Conservation (phyloP, 2,329 filamentous ascomycete genomes). For the Penicillium sp. region DNA sequence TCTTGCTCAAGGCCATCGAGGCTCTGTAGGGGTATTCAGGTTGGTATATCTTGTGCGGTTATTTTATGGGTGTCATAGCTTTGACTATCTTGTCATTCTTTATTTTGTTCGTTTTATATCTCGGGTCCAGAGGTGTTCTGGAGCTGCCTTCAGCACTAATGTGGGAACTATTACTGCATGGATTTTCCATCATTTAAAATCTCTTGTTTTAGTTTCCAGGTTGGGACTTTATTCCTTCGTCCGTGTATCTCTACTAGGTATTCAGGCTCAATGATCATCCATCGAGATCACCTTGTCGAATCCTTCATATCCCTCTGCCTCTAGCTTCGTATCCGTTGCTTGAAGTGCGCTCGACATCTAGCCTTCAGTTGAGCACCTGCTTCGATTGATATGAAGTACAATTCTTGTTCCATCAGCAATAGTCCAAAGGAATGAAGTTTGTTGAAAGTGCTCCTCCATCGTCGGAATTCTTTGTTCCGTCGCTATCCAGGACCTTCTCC, state of each 20-base stretch:
- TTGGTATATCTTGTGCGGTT: background rate
- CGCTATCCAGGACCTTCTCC: too few species aligned
- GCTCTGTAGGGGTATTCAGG: conserved; percentile 44
- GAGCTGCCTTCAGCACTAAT: background rate
- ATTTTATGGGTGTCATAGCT: background rate
- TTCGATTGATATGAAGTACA: too few species aligned
- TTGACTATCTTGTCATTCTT: background rate
- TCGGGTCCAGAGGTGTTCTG: background rate
- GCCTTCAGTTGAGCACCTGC: too few species aligned
- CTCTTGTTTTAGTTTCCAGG: background rate
- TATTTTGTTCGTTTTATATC: conserved; percentile 2
- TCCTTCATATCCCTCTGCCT: too few species aligned
- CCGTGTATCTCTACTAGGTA: background rate
- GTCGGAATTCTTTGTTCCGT: too few species aligned
- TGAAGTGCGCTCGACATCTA: too few species aligned
- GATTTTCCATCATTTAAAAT: background rate
- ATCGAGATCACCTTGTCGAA: too few species aligned
- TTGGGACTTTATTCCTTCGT: background rate
- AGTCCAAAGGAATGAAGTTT: too few species aligned
- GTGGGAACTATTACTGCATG: background rate
- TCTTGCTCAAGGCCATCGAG: conserved; percentile 60
- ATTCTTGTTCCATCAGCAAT: too few species aligned
- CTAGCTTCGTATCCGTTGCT: background rate
- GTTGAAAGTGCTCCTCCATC: too few species aligned
- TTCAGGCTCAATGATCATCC: background rate